Conservation (phyloP, 805 yeast genomes). For the Kodamaea kakaduensis region DNA sequence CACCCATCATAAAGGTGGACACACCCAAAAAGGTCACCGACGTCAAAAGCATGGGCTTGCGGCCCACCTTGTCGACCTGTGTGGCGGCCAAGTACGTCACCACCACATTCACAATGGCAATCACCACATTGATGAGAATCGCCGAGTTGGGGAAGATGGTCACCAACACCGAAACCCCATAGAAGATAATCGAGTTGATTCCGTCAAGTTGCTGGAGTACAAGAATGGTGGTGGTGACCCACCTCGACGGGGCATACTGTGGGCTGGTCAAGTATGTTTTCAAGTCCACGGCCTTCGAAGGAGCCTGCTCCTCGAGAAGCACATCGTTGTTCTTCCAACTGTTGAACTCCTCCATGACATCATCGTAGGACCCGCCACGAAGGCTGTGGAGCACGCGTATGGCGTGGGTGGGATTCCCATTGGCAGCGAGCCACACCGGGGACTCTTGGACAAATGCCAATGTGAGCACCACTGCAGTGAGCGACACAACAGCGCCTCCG, state of each 20-base stretch:
- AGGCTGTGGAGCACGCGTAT: constrained; percentile 31
- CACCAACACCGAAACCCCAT: constrained; percentile 84
- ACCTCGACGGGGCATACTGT: constrained; percentile 52
- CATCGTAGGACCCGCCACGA: constrained; percentile 37
- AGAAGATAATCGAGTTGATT: constrained; percentile 86
- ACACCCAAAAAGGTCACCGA: constrained; percentile 70
- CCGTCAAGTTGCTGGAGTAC: constrained; percentile 90
- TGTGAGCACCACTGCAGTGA: constrained; percentile 41
- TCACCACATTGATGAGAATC: constrained; percentile 65
- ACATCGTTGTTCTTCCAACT: constrained; percentile 24
- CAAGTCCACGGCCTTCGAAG: constrained; percentile 21
- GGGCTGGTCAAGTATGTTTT: constrained; percentile 47
- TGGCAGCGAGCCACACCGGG: constrained; percentile 73
- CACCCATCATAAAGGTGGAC: constrained; percentile 57
- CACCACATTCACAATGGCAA: constrained; percentile 69
- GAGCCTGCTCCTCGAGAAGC: constrained; percentile 11
- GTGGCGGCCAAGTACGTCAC: constrained; percentile 74
- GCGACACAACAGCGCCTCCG: constrained; percentile 56
- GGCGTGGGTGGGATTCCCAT: constrained; percentile 44
- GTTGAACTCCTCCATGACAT: constrained; percentile 34
- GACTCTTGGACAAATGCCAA: constrained; percentile 57
- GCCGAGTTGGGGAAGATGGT: constrained; percentile 69
- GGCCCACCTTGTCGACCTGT: constrained; percentile 69
- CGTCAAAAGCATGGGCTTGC: constrained; percentile 63
- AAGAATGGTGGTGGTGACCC: constrained; percentile 68